A percentile compares a stretch with the other conserved stretches of the same genome.
Evolutionary conservation across 2,329 filamentous ascomycete species (phyloP).

Genomic region (Exophiala oligosperma): DNA sequence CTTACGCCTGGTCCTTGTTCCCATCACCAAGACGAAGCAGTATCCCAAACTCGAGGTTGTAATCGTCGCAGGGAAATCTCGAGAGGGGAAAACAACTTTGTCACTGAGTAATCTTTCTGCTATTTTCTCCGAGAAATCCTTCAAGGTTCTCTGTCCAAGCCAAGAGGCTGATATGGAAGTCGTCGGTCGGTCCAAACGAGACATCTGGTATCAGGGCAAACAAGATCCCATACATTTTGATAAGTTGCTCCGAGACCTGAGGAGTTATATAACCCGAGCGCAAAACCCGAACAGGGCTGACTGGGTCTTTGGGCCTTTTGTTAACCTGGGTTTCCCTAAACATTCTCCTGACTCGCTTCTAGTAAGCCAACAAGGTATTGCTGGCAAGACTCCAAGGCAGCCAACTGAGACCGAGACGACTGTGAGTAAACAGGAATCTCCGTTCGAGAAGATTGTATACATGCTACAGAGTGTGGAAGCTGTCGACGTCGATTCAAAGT

Average conservation of each 20-base stretch:
- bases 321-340: conserved; percentile 1
- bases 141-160: conserved; percentile 12
- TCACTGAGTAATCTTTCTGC: conserved; percentile 11
- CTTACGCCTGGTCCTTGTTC: conserved; percentile 15
- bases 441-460: conserved; percentile 9
- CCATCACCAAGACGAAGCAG: neutral
- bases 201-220: conserved; percentile 10
- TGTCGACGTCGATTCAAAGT: conserved; percentile 20
- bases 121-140: conserved; percentile 12
- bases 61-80: conserved; percentile 3
- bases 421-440: neutral
- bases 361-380: neutral
- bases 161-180: conserved; percentile 13
- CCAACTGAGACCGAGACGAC: neutral
- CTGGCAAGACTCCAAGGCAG: neutral
- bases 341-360: neutral
- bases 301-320: conserved; percentile 21
- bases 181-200: conserved; percentile 12
- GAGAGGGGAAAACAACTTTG: conserved; percentile 3
- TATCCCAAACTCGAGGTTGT: conserved; percentile 17
- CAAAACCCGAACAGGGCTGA: conserved; percentile 5
- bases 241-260: neutral
- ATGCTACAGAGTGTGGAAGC: conserved; percentile 17
- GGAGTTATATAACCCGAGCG: conserved; percentile 7
- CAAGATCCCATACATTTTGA: neutral